These are phyloP conservation scores for Kluyveromyces dobzhanskii DNA, from an alignment of 805 yeast species.

Conservation along the genomic window DNA sequence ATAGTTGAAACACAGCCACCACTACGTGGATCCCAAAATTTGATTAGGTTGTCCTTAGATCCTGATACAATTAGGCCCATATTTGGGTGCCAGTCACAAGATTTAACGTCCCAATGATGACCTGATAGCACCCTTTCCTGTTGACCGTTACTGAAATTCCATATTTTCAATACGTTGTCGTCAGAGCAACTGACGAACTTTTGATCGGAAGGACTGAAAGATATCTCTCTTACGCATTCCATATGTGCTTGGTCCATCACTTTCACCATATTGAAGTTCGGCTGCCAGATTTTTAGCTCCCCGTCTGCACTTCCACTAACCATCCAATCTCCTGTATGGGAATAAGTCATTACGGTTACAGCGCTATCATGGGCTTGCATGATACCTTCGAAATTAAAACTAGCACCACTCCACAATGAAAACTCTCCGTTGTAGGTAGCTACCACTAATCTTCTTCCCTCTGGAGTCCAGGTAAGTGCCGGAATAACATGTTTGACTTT, in stretches of 20 bases:
- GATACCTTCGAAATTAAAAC: slow-evolving; percentile 91
- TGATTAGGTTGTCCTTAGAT: slow-evolving; percentile 88
- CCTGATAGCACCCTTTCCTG: slow-evolving; percentile 79
- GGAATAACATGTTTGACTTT: slow-evolving; percentile 88
- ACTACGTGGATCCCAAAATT: slow-evolving; percentile 93
- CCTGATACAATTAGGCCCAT: slow-evolving; percentile 85
- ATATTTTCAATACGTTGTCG: slow-evolving; percentile 81
- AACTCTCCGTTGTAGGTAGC: slow-evolving; percentile 93
- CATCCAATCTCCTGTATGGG: slow-evolving; percentile 91
- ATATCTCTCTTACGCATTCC: slow-evolving; percentile 77
- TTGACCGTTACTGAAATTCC: slow-evolving; percentile 86
- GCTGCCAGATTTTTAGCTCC: slow-evolving; percentile 90
- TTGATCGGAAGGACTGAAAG: slow-evolving; percentile 83
- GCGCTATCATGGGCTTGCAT: slow-evolving; percentile 98
- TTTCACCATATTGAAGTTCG: slow-evolving; percentile 93
- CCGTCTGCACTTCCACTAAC: slow-evolving; percentile 93
- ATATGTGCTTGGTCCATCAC: slow-evolving; percentile 43
- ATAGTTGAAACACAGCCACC: slow-evolving; percentile 68
- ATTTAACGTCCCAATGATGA: slow-evolving; percentile 98
- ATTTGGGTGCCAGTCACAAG: slow-evolving; percentile 93
- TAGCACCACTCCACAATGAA: slow-evolving; percentile 93
- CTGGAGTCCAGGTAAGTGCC: slow-evolving; percentile 94
- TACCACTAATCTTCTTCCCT: slow-evolving; percentile 82
- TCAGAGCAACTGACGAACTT: slow-evolving; percentile 93
- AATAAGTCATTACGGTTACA: slow-evolving; percentile 67